Base-by-base conservation (phyloP, 2,329 filamentous ascomycete species). In the Verticillium alfalfae region DNA sequence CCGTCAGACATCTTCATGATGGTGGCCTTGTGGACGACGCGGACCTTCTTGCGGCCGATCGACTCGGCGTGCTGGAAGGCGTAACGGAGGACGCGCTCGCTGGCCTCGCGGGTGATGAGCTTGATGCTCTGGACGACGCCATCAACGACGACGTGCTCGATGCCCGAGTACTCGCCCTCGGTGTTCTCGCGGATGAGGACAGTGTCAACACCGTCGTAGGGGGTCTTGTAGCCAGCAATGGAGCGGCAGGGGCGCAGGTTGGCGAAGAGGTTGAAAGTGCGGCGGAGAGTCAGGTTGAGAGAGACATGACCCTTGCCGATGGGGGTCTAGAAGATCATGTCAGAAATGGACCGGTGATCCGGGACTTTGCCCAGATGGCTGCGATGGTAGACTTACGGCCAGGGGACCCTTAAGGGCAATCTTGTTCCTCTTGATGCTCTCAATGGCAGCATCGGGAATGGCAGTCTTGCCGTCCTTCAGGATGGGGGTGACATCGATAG, bases 1-100 rank as follows among this genome's bases (percentile, higher is more conserved):
- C 95, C 95, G 78, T 99, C 95, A 75, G 90, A 94, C 92, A 97
- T 96, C 88, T 99, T 99, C 95, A 99, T 99, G 83, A 99, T 99
- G 75, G 95, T 98, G 77, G 95, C 95, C 88, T 99, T 99, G 90
- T 99, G 95, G 67, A 98, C 93, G 64, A 93, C 94, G 74, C 93
- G 92, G 73, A 98, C 94, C 90, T 97, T 97, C 76, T 88, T 93
- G 84, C 92, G 91, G 80, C 93, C 93, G 73, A 97, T 90, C 70
- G 92, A 87, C 79, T 95, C 86, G 70, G 95, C 95, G 77, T 99
- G 93, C 83, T 99, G 94, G 88, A 99, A 99, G 72, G 96, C 95
- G 78, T 93, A 99, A 75, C 93, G 90, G 69, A 98, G 88, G 61
- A 99, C 95, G 71, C 95, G 90, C 88, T 99, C 95, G 68, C 88